A percentile compares a stretch with the other conserved stretches of the same genome.
Conservation (phyloP, 441 rosid species). For the Pelargonium fulgidum region DNA sequence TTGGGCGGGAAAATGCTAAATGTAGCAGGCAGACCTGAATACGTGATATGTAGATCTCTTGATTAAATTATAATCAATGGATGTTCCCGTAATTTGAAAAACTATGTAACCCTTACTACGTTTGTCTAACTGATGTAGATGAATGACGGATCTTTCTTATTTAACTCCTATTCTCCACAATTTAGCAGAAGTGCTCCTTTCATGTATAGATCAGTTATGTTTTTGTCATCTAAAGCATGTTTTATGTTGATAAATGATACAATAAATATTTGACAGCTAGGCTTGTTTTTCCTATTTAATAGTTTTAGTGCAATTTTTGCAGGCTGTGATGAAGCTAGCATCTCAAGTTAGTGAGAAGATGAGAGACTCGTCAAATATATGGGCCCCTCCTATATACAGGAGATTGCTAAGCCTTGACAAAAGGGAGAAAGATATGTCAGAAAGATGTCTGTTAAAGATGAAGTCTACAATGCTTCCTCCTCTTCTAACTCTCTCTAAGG, state of each 20-base stretch:
- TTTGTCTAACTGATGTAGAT: no score
- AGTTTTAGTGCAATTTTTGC: conserved; percentile 13
- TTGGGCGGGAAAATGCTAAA: no score
- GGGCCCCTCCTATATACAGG: conserved; percentile 49
- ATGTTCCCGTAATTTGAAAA: no score
- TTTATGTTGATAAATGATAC: neutral
- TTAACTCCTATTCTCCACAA: no score
- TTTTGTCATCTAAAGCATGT: neutral
- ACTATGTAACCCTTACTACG: no score
- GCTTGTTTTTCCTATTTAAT: neutral
- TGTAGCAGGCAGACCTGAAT: no score
- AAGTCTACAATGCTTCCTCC: conserved; percentile 39
- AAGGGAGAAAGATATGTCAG: conserved; percentile 48
- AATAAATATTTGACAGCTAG: neutral
- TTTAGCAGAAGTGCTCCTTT: no score
- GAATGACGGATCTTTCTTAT: no score
- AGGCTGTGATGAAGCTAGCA: conserved; percentile 43
- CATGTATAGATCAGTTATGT: neutral
- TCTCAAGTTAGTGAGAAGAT: conserved; percentile 35
- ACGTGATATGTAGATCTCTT: no score
- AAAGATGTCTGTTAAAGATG: conserved; percentile 45
- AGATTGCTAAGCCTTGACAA: conserved; percentile 51
- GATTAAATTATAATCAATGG: no score
- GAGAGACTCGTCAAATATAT: conserved; percentile 39
- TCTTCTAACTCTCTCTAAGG: conserved; percentile 39